A percentile compares a stretch with the other conserved stretches of the same genome.
phyloP scores from a whole-genome alignment of 2,329 filamentous ascomycete genomes.

The Penicillium sp. region DNA sequence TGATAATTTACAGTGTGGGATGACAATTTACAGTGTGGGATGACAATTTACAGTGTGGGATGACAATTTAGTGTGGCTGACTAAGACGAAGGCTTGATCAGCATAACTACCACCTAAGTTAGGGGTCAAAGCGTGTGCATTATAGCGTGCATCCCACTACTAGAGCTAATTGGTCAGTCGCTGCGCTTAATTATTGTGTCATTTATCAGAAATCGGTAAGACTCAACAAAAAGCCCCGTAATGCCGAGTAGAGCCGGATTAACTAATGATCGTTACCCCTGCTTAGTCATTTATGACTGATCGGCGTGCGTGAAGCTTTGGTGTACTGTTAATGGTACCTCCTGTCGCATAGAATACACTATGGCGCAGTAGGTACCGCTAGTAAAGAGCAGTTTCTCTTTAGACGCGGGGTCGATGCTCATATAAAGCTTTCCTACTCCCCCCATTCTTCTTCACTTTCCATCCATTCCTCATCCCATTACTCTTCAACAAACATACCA shows the following conservation, averaged over 20 bases:
- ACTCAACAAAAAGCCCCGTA: constrained; percentile 23
- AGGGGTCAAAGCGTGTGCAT: too few relatives aligned
- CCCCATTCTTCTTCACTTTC: constrained; percentile 1
- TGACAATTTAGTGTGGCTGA: too few relatives aligned
- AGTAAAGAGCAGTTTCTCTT: background rate
- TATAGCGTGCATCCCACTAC: too few relatives aligned
- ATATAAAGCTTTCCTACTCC: constrained; percentile 9
- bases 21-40: too few relatives aligned
- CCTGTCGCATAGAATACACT: background rate
- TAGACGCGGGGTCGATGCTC: background rate
- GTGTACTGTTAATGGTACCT: constrained; percentile 16
- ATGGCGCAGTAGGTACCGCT: constrained; percentile 4
- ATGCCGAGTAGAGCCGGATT: constrained; percentile 9
- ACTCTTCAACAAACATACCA: constrained; percentile 1
- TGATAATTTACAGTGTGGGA: too few relatives aligned
- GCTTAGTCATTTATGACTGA: constrained; percentile 33
- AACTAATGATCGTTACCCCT: constrained; percentile 12
- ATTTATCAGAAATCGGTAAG: constrained; percentile 40
- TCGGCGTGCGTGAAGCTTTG: constrained; percentile 12
- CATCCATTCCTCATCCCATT: constrained; percentile 4
- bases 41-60: too few relatives aligned
- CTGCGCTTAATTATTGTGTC: background rate
- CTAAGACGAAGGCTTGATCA: too few relatives aligned
- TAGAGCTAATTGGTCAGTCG: too few relatives aligned
- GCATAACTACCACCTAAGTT: too few relatives aligned